A percentile compares a stretch with the other conserved stretches of the same genome.
Conservation (phyloP, 208 protist genomes). For the Kentomonas sorsogonicus region DNA sequence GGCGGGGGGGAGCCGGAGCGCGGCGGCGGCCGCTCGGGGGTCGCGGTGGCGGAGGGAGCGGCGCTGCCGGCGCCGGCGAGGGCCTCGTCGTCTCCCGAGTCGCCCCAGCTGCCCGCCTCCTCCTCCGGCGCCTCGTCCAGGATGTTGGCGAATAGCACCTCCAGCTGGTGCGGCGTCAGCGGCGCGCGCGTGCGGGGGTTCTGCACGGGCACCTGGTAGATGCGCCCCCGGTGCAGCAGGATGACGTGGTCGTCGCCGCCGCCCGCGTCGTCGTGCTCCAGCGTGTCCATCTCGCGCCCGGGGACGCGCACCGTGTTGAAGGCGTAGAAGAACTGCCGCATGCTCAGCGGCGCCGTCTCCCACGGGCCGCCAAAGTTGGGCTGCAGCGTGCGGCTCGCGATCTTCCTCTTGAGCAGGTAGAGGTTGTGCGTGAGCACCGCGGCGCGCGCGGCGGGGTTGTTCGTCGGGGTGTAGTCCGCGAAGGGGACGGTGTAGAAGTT, state of each 20-base stretch:
- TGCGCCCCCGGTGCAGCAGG: slow-evolving; percentile 53
- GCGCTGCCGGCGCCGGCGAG: too few relatives aligned
- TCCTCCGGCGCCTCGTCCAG: slow-evolving; percentile 35
- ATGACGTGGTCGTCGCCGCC: slow-evolving; percentile 72
- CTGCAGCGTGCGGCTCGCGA: slow-evolving; percentile 56
- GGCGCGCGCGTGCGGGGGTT: slow-evolving; percentile 38
- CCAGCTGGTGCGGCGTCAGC: slow-evolving; percentile 57
- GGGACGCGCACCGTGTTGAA: slow-evolving; percentile 86
- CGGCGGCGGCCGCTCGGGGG: too few relatives aligned
- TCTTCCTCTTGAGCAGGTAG: slow-evolving; percentile 48
- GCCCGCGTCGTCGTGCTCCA: slow-evolving; percentile 38
- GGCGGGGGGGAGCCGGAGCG: too few relatives aligned
- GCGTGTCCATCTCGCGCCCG: slow-evolving; percentile 62
- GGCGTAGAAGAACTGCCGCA: slow-evolving; percentile 76
- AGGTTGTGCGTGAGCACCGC: slow-evolving; percentile 58
- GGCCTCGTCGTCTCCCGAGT: slow-evolving; percentile 49
- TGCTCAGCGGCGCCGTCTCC: slow-evolving; percentile 68
- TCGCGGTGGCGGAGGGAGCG: slow-evolving; percentile 42
- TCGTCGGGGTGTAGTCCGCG: slow-evolving; percentile 41
- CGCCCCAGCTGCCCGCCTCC: slow-evolving; percentile 37
- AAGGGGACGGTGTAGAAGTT: slow-evolving; percentile 88
- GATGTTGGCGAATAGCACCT: slow-evolving; percentile 38
- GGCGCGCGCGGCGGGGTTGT: slow-evolving; percentile 48
- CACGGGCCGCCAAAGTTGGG: slow-evolving; percentile 45
- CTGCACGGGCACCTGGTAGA: slow-evolving; percentile 52